These are phyloP conservation scores for Penicillium cinerascens DNA, from an alignment of 495 filamentous ascomycete species.

Conservation along the genomic window DNA sequence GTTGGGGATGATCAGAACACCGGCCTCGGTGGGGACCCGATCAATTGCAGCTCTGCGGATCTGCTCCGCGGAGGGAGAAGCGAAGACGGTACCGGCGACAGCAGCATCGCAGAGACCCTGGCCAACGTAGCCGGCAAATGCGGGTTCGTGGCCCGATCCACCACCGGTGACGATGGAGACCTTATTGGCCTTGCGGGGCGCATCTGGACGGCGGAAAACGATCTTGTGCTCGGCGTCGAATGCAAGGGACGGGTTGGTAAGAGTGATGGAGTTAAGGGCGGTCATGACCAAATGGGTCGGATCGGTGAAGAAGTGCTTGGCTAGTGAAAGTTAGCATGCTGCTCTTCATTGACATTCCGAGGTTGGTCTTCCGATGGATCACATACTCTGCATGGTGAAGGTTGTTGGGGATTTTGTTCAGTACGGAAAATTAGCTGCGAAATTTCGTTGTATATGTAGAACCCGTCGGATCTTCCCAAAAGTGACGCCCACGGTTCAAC, in stretches of 20 bases:
- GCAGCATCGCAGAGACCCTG: conserved; percentile 77
- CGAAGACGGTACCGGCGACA: conserved; percentile 92
- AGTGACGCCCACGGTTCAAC: background rate
- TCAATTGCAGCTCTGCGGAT: conserved; percentile 72
- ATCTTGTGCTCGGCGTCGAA: conserved; percentile 82
- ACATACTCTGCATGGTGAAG: conserved; percentile 25
- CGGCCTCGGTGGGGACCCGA: conserved; percentile 64
- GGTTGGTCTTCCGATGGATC: background rate
- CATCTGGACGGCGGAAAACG: conserved; percentile 69
- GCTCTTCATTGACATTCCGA: conserved; percentile 2
- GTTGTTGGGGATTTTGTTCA: background rate
- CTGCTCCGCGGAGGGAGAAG: conserved; percentile 82
- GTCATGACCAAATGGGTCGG: conserved; percentile 74
- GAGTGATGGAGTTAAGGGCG: conserved; percentile 71
- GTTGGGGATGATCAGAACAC: conserved; percentile 67
- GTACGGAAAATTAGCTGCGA: background rate
- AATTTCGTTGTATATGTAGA: background rate
- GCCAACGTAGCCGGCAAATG: conserved; percentile 71
- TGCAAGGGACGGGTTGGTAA: conserved; percentile 81
- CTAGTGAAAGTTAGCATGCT: conserved; percentile 17
- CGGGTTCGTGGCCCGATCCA: conserved; percentile 90
- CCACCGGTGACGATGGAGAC: conserved; percentile 88
- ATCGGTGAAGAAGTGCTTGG: conserved; percentile 93
- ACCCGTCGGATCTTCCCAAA: background rate
- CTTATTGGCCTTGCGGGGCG: conserved; percentile 42